phyloP scores from a whole-genome alignment of 495 filamentous ascomycete species.

The Rhypophila decipiens region DNA sequence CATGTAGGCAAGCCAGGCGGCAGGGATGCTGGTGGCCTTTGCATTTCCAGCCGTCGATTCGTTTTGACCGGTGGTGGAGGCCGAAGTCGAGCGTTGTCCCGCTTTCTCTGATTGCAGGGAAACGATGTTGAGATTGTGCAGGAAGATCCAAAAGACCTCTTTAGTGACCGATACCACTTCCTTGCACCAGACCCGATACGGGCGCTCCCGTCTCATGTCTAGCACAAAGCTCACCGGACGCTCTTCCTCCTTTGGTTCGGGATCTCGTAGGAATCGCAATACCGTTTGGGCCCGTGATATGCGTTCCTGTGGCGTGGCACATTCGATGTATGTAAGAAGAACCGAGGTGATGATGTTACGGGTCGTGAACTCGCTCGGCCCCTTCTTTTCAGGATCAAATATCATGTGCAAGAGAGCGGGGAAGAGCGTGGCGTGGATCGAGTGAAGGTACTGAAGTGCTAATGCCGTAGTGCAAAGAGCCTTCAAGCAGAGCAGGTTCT shows the following conservation, averaged over 20 bases:
- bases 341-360: conserved; percentile 80
- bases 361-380: conserved; percentile 92
- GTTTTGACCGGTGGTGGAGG: not conserved
- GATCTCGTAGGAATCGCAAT: conserved; percentile 74
- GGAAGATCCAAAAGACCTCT: conserved; percentile 99
- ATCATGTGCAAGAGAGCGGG: conserved; percentile 81
- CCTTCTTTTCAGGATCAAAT: conserved; percentile 95
- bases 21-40: conserved; percentile 22
- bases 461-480: conserved; percentile 86
- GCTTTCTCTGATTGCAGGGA: conserved; percentile 41
- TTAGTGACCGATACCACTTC: conserved; percentile 89
- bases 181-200: conserved; percentile 90
- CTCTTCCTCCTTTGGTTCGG: conserved; percentile 63
- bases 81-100: not conserved
- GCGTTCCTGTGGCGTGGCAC: conserved; percentile 46
- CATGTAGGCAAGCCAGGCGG: conserved; percentile 46
- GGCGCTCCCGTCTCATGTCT: conserved; percentile 78
- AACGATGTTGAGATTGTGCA: conserved; percentile 87
- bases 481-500: conserved; percentile 89
- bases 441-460: conserved; percentile 72
- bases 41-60: not conserved
- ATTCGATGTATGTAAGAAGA: conserved; percentile 75
- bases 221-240: conserved; percentile 79
- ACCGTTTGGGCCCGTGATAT: conserved; percentile 58
- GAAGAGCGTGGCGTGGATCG: conserved; percentile 74